These are phyloP conservation scores for Boletus albobrunnescens DNA, from an alignment of 1,284 basidiomycete genomes.

Conservation along the genomic window DNA sequence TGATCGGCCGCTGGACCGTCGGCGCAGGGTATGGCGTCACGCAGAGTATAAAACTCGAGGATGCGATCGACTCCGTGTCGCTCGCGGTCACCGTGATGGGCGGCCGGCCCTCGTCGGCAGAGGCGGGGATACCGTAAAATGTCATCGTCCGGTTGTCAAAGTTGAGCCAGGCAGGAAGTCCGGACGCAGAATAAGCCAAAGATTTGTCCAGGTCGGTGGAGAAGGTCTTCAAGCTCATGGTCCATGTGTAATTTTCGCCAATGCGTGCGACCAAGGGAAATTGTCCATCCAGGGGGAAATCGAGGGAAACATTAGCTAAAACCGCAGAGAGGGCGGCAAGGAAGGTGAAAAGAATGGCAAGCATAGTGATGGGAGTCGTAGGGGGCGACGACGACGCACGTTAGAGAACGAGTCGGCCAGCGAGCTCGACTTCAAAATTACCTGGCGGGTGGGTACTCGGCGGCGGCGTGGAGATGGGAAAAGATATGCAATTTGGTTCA, in stretches of 20 bases:
- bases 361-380: slow-evolving; percentile 55
- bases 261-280: slow-evolving; percentile 61
- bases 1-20: slow-evolving; percentile 51
- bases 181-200: slow-evolving; percentile 45
- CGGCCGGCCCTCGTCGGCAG: slow-evolving; percentile 53
- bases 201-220: slow-evolving; percentile 39
- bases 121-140: slow-evolving; percentile 56
- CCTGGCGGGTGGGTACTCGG: slow-evolving; percentile 9
- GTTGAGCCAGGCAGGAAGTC: slow-evolving; percentile 60
- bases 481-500: slow-evolving; percentile 15
- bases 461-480: slow-evolving; percentile 4
- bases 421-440: slow-evolving; percentile 39
- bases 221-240: slow-evolving; percentile 60
- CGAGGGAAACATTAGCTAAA: slow-evolving; percentile 44
- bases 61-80: slow-evolving; percentile 44
- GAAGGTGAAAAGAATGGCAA: slow-evolving; percentile 54
- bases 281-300: slow-evolving; percentile 53
- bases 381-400: slow-evolving; percentile 42
- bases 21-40: slow-evolving; percentile 59
- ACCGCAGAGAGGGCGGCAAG: slow-evolving; percentile 38
- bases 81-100: slow-evolving; percentile 54
- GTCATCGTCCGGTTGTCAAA: slow-evolving; percentile 53
- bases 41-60: slow-evolving; percentile 56
- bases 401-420: slow-evolving; percentile 55
- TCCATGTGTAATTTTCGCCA: slow-evolving; percentile 58